Conservation (phyloP, 169 alveolate genomes). For the Amoebophrya sp. region DNA sequence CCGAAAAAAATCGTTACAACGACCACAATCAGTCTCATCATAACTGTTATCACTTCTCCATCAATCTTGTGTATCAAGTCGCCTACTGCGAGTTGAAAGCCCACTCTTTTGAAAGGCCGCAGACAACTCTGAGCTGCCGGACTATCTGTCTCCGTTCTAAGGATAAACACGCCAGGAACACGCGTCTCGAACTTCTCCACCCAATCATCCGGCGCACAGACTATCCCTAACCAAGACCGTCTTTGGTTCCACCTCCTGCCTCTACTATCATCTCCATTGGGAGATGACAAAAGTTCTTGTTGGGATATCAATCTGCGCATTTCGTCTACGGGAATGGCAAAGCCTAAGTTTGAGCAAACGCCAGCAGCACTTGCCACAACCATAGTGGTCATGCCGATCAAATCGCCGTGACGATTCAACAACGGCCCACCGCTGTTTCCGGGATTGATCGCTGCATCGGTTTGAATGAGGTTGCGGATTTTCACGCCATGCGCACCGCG, state of each 20-base stretch:
- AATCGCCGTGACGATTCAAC: constrained; percentile 8
- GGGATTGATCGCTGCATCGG: constrained; percentile 44
- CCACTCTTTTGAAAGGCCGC: neutral
- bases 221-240: neutral
- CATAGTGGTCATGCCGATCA: constrained; percentile 39
- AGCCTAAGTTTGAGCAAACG: neutral
- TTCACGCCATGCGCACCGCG: constrained; percentile 15
- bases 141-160: neutral
- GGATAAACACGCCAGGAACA: neutral
- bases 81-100: neutral
- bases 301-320: too few species aligned
- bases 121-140: neutral
- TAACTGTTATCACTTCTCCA: too few species aligned
- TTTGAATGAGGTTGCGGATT: constrained; percentile 26
- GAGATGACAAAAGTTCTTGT: too few species aligned
- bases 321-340: neutral
- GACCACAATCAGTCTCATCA: too few species aligned
- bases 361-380: too few species aligned
- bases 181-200: neutral
- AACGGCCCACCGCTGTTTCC: constrained; percentile 44
- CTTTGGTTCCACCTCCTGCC: too few species aligned
- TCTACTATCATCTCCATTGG: too few species aligned
- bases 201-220: neutral
- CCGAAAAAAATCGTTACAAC: too few species aligned
- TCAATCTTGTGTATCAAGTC: neutral